A percentile compares a stretch with the other conserved stretches of the same genome.
These are phyloP conservation scores for Pseudogymnoascus sp. DNA, from an alignment of 2,329 filamentous ascomycete genomes.

Conservation along the genomic window DNA sequence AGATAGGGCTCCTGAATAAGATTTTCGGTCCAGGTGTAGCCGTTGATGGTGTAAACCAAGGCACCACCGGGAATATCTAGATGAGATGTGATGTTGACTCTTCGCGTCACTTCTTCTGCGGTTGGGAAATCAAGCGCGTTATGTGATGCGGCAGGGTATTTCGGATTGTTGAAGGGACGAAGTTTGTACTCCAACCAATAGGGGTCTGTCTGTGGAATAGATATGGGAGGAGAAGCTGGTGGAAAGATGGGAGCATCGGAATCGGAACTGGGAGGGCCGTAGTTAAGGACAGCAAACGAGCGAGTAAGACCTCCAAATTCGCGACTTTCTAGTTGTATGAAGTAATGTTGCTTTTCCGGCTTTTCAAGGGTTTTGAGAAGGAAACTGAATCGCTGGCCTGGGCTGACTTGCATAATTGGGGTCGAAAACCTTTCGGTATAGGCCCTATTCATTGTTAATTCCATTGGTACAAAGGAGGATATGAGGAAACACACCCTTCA, in stretches of 20 bases:
- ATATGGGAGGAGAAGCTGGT: constrained; percentile 20
- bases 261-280: constrained; percentile 20
- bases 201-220: constrained; percentile 21
- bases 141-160: background rate
- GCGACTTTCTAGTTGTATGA: constrained; percentile 37
- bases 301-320: constrained; percentile 33
- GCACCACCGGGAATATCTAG: background rate
- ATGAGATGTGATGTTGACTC: constrained; percentile 29
- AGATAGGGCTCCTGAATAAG: constrained; percentile 35
- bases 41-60: constrained; percentile 26
- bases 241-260: constrained; percentile 14
- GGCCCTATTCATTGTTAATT: constrained; percentile 22
- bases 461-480: background rate
- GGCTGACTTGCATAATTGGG: constrained; percentile 37
- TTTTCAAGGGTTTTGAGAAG: constrained; percentile 37
- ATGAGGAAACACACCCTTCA: constrained; percentile 36
- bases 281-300: constrained; percentile 36
- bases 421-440: constrained; percentile 35
- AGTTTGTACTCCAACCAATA: constrained; percentile 31
- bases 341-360: constrained; percentile 30
- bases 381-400: constrained; percentile 42
- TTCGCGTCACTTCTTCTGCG: constrained; percentile 30
- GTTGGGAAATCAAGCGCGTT: constrained; percentile 23
- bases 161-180: constrained; percentile 15
- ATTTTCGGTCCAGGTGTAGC: constrained; percentile 29